Evolutionary conservation across 2,329 filamentous ascomycete genomes (phyloP), one percentile per base, ranked within the genome.

Genomic region (Rhinocladiella mackenziei): DNA sequence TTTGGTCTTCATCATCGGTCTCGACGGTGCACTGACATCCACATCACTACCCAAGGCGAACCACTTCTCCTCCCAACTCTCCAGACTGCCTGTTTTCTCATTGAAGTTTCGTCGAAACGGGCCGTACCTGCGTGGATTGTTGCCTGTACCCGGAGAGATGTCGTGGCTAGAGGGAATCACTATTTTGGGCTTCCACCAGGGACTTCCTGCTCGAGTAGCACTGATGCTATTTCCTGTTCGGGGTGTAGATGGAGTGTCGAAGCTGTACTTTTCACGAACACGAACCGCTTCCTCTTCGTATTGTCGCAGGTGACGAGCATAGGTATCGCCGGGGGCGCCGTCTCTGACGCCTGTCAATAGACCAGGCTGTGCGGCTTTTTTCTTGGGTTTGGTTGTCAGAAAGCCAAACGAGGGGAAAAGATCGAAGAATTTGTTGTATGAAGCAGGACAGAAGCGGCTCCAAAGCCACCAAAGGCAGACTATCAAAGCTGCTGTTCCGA

Each of bases 51-150:
- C 48, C 34, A 50, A 17, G 7, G 20, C 33, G 32, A 43, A 64
- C 46, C 50, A 53, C 17, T 31, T 45, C 40, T 53, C 50, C 20
- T 53, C 43, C 50, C 46, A 50, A 19, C 42, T 50, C 39, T 49
- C 38, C 30, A 52, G 8, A 35, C 49, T 52, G 28, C 15, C 42
- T 11, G 38, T 48, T 7, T 48, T 45, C 14, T 42, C 39, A 20
- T 38, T 15, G 23, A 31, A 37, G 13, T 32, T 29, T 9, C 34
- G 35, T 17, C 32, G 44, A 36, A 32, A 48, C 6, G 31, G 30
- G 4, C 45, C 40, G 20, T 43, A 39, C 22, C 10, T 33, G 38
- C 45, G 39, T 14, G 37, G 31, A 38, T n/a, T 26, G 10, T 20
- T 26, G 6, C 9, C 38, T 9, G 17, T 7, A 17, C 29, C 20